Percentiles rank a stretch among this genome's conserved stretches.
Evolutionary conservation across 1,139 yeast genomes (phyloP).

Genomic region (Yamadazyma diddensiae): DNA sequence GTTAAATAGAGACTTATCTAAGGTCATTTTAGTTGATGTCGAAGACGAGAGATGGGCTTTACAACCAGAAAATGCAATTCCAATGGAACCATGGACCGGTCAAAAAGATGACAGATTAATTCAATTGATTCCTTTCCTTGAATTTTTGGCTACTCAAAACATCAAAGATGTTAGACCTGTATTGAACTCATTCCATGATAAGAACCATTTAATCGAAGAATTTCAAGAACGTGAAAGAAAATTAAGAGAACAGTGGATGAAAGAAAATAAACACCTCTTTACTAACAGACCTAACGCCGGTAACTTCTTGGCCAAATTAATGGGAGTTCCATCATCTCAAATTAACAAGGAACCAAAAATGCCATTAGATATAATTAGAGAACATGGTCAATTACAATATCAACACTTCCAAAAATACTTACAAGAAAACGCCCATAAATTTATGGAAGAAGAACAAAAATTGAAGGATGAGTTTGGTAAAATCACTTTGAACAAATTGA

Average conservation of each 20-base stretch:
- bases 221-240: slow-evolving; percentile 72
- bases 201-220: slow-evolving; percentile 65
- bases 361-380: slow-evolving; percentile 89
- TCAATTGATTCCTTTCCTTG: slow-evolving; percentile 85
- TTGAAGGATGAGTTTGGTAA: slow-evolving; percentile 80
- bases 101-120: slow-evolving; percentile 74
- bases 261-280: slow-evolving; percentile 57
- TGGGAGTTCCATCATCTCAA: slow-evolving; percentile 57
- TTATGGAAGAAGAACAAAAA: slow-evolving; percentile 73
- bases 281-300: slow-evolving; percentile 43
- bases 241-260: slow-evolving; percentile 65
- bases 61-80: slow-evolving; percentile 92
- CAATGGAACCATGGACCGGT: slow-evolving; percentile 85
- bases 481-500: slow-evolving; percentile 75
- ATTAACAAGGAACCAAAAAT: slow-evolving; percentile 65
- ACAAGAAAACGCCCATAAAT: slow-evolving; percentile 84
- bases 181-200: slow-evolving; percentile 63
- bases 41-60: slow-evolving; percentile 68
- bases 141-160: slow-evolving; percentile 91
- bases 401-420: slow-evolving; percentile 79
- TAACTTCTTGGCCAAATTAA: slow-evolving; percentile 52
- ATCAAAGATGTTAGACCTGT: slow-evolving; percentile 89
- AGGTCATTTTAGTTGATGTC: slow-evolving; percentile 77
- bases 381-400: slow-evolving; percentile 89
- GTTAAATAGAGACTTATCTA: slow-evolving; percentile 85